Evolutionary conservation across 2,329 filamentous ascomycete species (phyloP).

Genomic region (Aspergillus melleus): DNA sequence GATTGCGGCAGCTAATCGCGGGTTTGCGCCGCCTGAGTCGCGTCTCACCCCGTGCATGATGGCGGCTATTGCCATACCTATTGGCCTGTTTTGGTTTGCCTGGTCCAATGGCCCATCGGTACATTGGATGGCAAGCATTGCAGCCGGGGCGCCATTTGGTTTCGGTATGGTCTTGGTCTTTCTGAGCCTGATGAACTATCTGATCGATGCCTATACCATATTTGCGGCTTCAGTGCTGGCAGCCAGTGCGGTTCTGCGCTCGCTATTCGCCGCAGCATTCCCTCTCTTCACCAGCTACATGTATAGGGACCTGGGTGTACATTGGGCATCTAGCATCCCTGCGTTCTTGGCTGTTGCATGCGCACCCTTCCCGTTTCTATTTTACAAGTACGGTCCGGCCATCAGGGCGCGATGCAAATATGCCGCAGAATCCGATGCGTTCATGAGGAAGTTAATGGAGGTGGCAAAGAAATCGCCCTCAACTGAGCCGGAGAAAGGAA

Average conservation of each 20-base stretch:
- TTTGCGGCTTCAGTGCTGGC: conserved; percentile 17
- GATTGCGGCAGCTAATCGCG: conserved; percentile 5
- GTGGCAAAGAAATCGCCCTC: conserved; percentile 1
- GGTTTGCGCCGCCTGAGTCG: conserved; percentile 16
- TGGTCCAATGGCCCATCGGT: conserved; percentile 17
- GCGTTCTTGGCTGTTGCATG: conserved; percentile 26
- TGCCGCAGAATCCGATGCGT: conserved; percentile 11
- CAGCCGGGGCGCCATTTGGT: conserved; percentile 16
- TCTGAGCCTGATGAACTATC: conserved; percentile 17
- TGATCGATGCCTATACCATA: conserved; percentile 19
- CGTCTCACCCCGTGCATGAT: conserved; percentile 18
- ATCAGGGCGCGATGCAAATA: conserved; percentile 17
- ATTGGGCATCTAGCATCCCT: conserved; percentile 43
- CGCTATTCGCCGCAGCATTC: conserved; percentile 41
- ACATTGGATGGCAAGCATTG: conserved; percentile 15
- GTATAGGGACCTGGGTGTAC: conserved; percentile 39
- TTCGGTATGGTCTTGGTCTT: conserved; percentile 22
- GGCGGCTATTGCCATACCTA: conserved; percentile 13
- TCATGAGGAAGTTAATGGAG: conserved; percentile 12
- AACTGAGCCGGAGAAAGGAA: not conserved
- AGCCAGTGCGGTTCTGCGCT: conserved; percentile 24
- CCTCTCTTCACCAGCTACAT: conserved; percentile 42
- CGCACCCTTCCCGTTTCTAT: conserved; percentile 32
- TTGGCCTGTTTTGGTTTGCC: conserved; percentile 20
- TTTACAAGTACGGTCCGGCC: conserved; percentile 18